A percentile compares a stretch with the other conserved stretches of the same genome.
These are phyloP conservation scores for Groenewaldozyma tartarivorans DNA, from an alignment of 805 yeast species.

Conservation along the genomic window DNA sequence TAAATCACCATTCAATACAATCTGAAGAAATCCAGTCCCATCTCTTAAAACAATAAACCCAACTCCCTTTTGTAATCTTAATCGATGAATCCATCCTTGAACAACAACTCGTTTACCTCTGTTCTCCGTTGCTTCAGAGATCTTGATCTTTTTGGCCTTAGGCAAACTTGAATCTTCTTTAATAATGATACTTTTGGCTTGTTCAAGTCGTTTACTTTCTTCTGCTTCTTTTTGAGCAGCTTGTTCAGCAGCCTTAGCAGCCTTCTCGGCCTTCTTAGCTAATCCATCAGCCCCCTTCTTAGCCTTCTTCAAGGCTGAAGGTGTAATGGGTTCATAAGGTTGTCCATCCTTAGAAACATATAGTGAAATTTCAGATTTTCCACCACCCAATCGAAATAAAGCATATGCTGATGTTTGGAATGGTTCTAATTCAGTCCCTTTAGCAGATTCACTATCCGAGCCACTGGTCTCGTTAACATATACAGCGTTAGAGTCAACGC, in stretches of 20 bases:
- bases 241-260: slow-evolving; percentile 42
- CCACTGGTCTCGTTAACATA: slow-evolving; percentile 74
- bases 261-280: slow-evolving; percentile 69
- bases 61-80: slow-evolving; percentile 85
- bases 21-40: slow-evolving; percentile 86
- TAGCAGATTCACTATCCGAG: slow-evolving; percentile 44
- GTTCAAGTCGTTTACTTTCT: slow-evolving; percentile 67
- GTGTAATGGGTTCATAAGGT: slow-evolving; percentile 66
- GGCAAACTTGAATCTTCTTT: slow-evolving; percentile 69
- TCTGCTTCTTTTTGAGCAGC: slow-evolving; percentile 51
- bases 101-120: slow-evolving; percentile 67
- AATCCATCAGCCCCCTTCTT: slow-evolving; percentile 91
- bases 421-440: slow-evolving; percentile 63
- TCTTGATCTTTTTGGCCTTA: slow-evolving; percentile 55
- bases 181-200: slow-evolving; percentile 68
- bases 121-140: slow-evolving; percentile 41
- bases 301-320: slow-evolving; percentile 91
- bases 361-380: slow-evolving; percentile 38
- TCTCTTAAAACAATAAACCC: slow-evolving; percentile 90
- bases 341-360: slow-evolving; percentile 50
- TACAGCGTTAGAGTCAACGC: slow-evolving; percentile 25
- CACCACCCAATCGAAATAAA: slow-evolving; percentile 30
- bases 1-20: slow-evolving; percentile 80
- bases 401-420: slow-evolving; percentile 83
- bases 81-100: slow-evolving; percentile 94